Conservation (phyloP, 2,329 filamentous ascomycete species). For the Colletotrichum sp. region DNA sequence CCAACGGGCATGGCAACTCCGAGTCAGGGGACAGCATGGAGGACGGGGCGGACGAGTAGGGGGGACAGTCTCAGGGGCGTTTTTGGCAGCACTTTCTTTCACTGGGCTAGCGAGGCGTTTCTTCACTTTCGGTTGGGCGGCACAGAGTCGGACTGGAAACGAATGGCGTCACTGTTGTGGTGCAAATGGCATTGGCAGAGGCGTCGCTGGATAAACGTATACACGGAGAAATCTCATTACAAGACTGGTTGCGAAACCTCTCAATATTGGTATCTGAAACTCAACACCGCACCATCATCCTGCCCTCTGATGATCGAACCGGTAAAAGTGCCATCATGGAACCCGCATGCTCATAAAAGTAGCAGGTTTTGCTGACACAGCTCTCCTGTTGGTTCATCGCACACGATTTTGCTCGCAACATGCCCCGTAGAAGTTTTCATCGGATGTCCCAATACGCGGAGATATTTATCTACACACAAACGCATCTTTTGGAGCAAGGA, state of each 20-base stretch:
- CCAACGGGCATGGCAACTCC: slow-evolving; percentile 14
- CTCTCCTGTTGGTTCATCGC: neutral
- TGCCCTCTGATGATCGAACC: neutral
- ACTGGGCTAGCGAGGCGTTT: neutral
- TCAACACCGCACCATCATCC: neutral
- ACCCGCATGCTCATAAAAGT: neutral
- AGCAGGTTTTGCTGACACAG: neutral
- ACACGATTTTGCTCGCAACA: neutral
- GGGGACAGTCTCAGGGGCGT: neutral
- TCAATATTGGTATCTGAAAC: neutral
- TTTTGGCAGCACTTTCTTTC: neutral
- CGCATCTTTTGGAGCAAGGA: neutral
- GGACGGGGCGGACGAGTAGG: neutral
- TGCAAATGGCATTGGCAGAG: neutral
- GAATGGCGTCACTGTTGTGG: neutral
- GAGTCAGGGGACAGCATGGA: slow-evolving; percentile 17
- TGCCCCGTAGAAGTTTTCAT: neutral
- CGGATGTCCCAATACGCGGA: neutral
- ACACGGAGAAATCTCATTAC: neutral
- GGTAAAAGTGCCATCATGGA: neutral
- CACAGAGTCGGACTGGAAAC: neutral
- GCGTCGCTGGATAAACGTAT: neutral
- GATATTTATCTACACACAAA: neutral
- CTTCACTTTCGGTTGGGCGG: neutral
- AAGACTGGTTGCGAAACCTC: neutral